Percentiles rank a stretch among this genome's conserved stretches.
Evolutionary conservation across 2,329 filamentous ascomycete genomes (phyloP).

Genomic region (Juglanconis juglandina): DNA sequence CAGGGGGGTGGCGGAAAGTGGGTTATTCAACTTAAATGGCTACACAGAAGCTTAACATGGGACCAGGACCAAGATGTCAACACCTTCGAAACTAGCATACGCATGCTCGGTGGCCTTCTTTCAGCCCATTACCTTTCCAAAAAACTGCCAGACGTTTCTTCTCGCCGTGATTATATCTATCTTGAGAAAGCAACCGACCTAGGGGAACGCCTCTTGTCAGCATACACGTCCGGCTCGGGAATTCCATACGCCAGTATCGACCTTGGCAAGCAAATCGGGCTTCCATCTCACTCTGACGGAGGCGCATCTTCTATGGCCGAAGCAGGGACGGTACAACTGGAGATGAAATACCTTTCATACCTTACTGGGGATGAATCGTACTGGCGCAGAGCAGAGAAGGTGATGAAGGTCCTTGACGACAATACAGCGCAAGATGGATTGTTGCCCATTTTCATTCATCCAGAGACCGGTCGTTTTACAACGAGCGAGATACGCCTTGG

Average conservation of each 20-base stretch:
- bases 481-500: constrained; percentile 67
- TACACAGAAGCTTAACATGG: constrained; percentile 63
- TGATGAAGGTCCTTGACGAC: constrained; percentile 67
- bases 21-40: too few species aligned
- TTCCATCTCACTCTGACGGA: constrained; percentile 63
- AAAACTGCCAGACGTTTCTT: constrained; percentile 54
- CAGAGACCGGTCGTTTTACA: constrained; percentile 60
- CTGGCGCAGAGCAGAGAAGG: constrained; percentile 67
- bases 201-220: constrained; percentile 64
- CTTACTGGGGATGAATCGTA: constrained; percentile 68
- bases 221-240: constrained; percentile 65
- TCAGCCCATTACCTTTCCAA: constrained; percentile 73
- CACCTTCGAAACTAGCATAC: constrained; percentile 74
- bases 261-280: constrained; percentile 58
- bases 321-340: constrained; percentile 66
- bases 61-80: constrained; percentile 71
- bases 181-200: constrained; percentile 71
- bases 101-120: constrained; percentile 71
- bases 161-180: constrained; percentile 66
- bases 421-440: constrained; percentile 63
- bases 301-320: constrained; percentile 71
- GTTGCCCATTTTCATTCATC: constrained; percentile 68
- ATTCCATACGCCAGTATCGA: constrained; percentile 70
- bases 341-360: constrained; percentile 73
- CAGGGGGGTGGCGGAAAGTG: too few species aligned